These are phyloP conservation scores for Pisolithus thermaeus DNA, from an alignment of 1,284 basidiomycete species.

Conservation along the genomic window DNA sequence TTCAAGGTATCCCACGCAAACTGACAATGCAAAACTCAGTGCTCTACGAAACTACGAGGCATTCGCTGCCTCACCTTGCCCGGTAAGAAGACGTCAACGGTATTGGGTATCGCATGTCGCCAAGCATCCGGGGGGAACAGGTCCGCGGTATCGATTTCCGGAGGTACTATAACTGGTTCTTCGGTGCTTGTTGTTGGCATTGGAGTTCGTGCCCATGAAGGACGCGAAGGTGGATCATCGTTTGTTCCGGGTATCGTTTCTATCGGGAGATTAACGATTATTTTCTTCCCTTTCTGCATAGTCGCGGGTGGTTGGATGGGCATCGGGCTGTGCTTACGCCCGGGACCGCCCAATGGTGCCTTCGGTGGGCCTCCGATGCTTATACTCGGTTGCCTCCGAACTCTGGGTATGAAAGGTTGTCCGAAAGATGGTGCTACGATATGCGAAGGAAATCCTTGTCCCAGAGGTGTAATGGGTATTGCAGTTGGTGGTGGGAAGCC, in stretches of 20 bases:
- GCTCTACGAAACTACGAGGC: constrained; percentile 4
- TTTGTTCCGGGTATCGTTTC: constrained; percentile 48
- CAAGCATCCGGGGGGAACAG: constrained; percentile 57
- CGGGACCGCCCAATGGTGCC: constrained; percentile 70
- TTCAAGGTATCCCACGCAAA: constrained; percentile 66
- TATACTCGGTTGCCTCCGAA: constrained; percentile 60
- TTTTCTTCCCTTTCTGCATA: constrained; percentile 54
- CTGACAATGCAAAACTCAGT: constrained; percentile 32
- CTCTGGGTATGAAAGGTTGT: constrained; percentile 50
- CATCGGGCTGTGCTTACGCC: constrained; percentile 64
- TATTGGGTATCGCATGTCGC: constrained; percentile 50
- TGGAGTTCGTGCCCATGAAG: constrained; percentile 61
- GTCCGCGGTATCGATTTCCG: constrained; percentile 50
- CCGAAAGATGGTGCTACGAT: constrained; percentile 42
- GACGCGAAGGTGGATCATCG: constrained; percentile 38
- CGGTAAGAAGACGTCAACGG: constrained; percentile 76
- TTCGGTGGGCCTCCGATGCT: constrained; percentile 73
- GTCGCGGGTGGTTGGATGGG: constrained; percentile 33
- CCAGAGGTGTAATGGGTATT: constrained; percentile 58
- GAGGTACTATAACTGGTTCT: constrained; percentile 33
- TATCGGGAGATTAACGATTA: constrained; percentile 64
- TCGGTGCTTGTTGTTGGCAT: constrained; percentile 39
- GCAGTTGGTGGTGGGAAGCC: constrained; percentile 51
- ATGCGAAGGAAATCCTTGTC: constrained; percentile 51
- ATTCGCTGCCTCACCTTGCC: constrained; percentile 49